These are phyloP conservation scores for Argentina anserina DNA, from an alignment of 306 rosid species.

Conservation along the genomic window DNA sequence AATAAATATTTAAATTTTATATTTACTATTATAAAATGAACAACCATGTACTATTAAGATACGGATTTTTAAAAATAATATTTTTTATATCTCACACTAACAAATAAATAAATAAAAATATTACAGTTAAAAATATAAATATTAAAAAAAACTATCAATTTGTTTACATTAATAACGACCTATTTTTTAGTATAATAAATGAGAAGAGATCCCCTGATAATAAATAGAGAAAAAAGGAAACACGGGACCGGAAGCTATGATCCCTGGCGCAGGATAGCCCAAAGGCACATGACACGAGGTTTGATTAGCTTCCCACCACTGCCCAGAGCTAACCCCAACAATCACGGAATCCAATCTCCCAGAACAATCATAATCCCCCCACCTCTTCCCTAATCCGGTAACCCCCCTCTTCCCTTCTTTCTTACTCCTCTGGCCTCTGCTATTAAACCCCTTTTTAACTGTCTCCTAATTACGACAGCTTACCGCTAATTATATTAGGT, in stretches of 20 bases:
- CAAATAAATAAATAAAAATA: too few relatives aligned
- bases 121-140: too few relatives aligned
- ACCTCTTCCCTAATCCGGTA: background rate
- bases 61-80: too few relatives aligned
- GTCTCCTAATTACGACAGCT: slow-evolving; percentile 1
- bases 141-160: too few relatives aligned
- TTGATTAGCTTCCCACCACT: slow-evolving; percentile 18
- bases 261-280: slow-evolving; percentile 28
- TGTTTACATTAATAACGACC: too few relatives aligned
- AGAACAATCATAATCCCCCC: slow-evolving; percentile 2
- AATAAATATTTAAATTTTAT: too few relatives aligned
- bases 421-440: background rate
- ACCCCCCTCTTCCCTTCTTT: background rate
- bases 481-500: background rate
- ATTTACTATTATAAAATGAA: too few relatives aligned
- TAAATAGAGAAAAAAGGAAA: background rate
- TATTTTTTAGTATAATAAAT: too few relatives aligned
- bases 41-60: too few relatives aligned
- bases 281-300: background rate
- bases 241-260: background rate
- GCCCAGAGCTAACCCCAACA: slow-evolving; percentile 18
- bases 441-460: background rate
- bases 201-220: too few relatives aligned
- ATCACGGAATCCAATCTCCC: slow-evolving; percentile 23
- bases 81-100: too few relatives aligned